Evolutionary conservation across 768 basidiomycete genomes (phyloP), one percentile per base, ranked within the genome.

Genomic region (Hydnum rufescens): DNA sequence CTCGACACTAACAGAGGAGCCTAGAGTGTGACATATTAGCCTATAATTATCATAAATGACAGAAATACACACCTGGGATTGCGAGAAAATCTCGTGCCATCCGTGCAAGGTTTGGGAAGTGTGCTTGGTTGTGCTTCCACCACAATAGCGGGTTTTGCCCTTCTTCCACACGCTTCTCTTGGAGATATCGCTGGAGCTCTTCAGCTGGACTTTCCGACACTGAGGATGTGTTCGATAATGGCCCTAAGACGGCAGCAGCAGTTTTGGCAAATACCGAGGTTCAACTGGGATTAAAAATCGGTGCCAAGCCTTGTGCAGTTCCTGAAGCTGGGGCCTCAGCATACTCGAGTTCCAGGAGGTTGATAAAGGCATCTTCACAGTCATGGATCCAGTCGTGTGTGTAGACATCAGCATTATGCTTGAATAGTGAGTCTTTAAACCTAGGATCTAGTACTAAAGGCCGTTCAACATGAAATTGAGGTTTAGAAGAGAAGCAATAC

Each of bases 1-100:
- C 32, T 51, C 51, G 4, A 51, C 51, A 51, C 30, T 32, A 22
- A 51, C 51, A 6, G 51, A 51, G n/a, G 32, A 32, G 13, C 44
- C 44, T 47, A 28, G 13, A 47, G 26, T 1, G 8, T 8, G 13
- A 47, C 8, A 8, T 16, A 47, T 47, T 26, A 16, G 44, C 26
- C 8, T 47, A 16, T 26, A 47, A 47, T 8, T 28, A 26, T 13
- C 25, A 13, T 8, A 13, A 47, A 26, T 13, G 44, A 1, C 13
- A 8, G 26, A 26, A 16, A 13, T 13, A 47, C 44, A 13, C 26
- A 5, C 51, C 51, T n/a, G 51, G 51, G 22, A 51, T 51, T 49
- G 51, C 51, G 5, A 51, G 36, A 23, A 39, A n/a, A 18, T 51
- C 36, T 51, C 30, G 1, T 18, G 51, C 51, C 29, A 32, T 42